Percentiles rank a stretch among this genome's conserved stretches.
These are phyloP conservation scores for Eutrema japonicum DNA, from an alignment of 345 rosid genomes.

Conservation along the genomic window DNA sequence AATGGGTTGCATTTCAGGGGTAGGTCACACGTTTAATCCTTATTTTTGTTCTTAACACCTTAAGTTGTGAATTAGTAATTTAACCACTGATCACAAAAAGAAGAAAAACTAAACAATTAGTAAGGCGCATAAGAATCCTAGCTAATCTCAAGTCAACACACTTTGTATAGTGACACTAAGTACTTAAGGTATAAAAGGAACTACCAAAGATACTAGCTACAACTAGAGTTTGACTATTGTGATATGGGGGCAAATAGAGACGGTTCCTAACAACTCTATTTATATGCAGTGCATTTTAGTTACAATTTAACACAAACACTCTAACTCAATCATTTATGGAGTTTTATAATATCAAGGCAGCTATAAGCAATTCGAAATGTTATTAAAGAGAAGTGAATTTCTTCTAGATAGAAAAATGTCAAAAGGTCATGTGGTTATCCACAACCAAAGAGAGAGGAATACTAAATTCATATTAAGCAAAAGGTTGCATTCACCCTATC, in stretches of 20 bases:
- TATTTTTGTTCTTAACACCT: background rate
- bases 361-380: background rate
- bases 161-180: background rate
- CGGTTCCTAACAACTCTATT: background rate
- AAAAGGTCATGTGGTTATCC: background rate
- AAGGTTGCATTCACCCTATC: no score
- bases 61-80: background rate
- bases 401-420: background rate
- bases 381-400: no score
- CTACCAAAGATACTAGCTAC: slow-evolving; percentile 12
- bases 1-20: background rate
- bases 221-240: slow-evolving; percentile 6
- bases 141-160: slow-evolving; percentile 6
- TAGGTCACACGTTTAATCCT: background rate
- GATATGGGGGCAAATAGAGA: background rate
- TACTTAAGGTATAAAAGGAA: background rate
- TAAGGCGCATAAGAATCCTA: background rate
- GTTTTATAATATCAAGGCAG: background rate
- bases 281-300: background rate
- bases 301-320: background rate
- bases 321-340: background rate
- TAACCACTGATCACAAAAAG: background rate
- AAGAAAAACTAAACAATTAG: background rate
- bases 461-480: no score
- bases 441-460: background rate